Percentiles rank a stretch among this genome's conserved stretches.
Conservation (phyloP, 2,329 filamentous ascomycete species). For the Ophiostoma pallidulum region DNA sequence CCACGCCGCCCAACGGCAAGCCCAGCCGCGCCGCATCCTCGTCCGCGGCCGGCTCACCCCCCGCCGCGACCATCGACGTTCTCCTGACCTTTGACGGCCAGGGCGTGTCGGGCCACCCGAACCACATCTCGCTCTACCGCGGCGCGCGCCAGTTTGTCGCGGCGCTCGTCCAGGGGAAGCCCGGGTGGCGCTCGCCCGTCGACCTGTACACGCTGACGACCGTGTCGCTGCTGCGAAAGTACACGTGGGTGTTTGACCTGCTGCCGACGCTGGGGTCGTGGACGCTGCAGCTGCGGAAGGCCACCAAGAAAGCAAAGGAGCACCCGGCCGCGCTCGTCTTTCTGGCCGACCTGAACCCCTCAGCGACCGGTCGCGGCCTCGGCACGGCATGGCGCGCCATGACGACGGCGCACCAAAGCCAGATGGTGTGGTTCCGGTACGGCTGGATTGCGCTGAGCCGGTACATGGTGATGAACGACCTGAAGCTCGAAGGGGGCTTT, state of each 20-base stretch:
- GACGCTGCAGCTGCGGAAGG: conserved; percentile 29
- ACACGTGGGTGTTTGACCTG: conserved; percentile 65
- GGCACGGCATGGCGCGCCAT: conserved; percentile 69
- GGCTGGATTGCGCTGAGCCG: conserved; percentile 85
- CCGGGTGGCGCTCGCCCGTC: conserved; percentile 62
- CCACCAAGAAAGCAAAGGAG: conserved; percentile 27
- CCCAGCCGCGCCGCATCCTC: conserved; percentile 22
- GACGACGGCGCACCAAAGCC: conserved; percentile 81
- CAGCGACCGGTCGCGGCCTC: conserved; percentile 36
- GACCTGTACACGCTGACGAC: conserved; percentile 77
- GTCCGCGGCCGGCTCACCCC: conserved; percentile 18
- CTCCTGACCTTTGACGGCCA: conserved; percentile 81
- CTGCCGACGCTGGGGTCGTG: conserved; percentile 58
- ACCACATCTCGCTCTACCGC: conserved; percentile 82
- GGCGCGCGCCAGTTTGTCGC: conserved; percentile 67
- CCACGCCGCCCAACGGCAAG: conserved; percentile 17
- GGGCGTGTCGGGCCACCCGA: conserved; percentile 82
- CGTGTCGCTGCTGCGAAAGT: conserved; percentile 69
- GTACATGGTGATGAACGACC: conserved; percentile 93
- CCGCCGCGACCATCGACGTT: conserved; percentile 57
- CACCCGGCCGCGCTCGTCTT: conserved; percentile 57
- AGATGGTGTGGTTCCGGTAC: conserved; percentile 98
- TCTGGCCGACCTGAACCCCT: conserved; percentile 46
- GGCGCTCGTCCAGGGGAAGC: conserved; percentile 51
- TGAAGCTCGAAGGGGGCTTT: conserved; percentile 45